These are phyloP conservation scores for Microsporum canis DNA, from an alignment of 2,329 filamentous ascomycete genomes.

Conservation along the genomic window DNA sequence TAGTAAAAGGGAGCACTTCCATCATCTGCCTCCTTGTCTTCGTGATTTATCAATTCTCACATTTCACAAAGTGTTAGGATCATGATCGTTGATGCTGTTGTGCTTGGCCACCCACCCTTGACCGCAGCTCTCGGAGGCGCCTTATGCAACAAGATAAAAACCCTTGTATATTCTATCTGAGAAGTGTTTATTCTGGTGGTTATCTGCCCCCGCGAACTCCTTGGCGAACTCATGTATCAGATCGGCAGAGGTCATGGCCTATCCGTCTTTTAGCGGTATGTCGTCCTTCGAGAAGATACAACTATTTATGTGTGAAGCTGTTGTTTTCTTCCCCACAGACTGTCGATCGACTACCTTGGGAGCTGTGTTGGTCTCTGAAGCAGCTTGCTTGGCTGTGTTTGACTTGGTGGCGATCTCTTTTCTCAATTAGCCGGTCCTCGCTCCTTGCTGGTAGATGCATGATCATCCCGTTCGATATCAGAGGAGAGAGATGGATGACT, in stretches of 20 bases:
- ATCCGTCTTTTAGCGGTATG: neutral
- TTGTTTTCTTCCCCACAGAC: neutral
- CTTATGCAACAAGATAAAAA: conserved; percentile 30
- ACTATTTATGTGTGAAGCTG: neutral
- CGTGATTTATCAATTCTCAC: neutral
- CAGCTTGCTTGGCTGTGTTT: neutral
- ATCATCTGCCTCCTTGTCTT: neutral
- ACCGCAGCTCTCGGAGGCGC: conserved; percentile 24
- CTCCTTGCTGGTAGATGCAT: neutral
- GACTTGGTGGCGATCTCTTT: neutral
- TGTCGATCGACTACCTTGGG: neutral
- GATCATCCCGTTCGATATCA: conserved; percentile 39
- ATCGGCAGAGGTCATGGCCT: neutral
- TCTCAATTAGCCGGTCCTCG: neutral
- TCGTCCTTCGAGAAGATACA: neutral
- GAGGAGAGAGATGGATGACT: conserved; percentile 46
- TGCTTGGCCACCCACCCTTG: conserved; percentile 21
- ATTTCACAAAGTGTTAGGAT: neutral
- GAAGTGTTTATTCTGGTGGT: conserved; percentile 25
- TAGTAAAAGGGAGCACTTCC: neutral
- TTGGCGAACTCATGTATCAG: conserved; percentile 15
- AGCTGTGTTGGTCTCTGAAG: neutral
- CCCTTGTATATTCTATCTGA: conserved; percentile 33
- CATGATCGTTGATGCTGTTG: neutral
- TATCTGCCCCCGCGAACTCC: conserved; percentile 21